Evolutionary conservation across 2,329 filamentous ascomycete genomes (phyloP).

Genomic region (Waltergamsia citrina): DNA sequence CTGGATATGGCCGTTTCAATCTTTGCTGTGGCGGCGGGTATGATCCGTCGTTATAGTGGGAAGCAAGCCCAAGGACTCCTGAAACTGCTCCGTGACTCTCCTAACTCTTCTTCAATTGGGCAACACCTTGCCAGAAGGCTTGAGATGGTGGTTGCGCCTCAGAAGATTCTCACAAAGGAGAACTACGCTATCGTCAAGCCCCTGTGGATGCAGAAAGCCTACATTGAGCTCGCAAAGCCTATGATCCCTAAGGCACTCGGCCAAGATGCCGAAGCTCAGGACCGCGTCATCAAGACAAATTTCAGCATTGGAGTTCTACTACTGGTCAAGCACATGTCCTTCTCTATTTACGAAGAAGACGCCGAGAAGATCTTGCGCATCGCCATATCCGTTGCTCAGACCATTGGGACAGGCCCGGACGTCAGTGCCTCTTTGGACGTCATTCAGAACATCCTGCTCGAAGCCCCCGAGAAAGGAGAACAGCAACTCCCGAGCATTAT

Average conservation of each 20-base stretch:
- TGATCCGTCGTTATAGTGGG: conserved; percentile 26
- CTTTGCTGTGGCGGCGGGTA: conserved; percentile 25
- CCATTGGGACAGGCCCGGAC: conserved; percentile 29
- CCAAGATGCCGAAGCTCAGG: conserved; percentile 15
- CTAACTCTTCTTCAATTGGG: conserved; percentile 20
- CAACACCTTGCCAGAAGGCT: conserved; percentile 30
- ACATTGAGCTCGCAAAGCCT: conserved; percentile 33
- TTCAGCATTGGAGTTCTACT: conserved; percentile 38
- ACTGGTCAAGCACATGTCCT: conserved; percentile 38
- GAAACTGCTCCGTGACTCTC: conserved; percentile 23
- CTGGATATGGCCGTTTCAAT: conserved; percentile 20
- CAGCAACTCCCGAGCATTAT: conserved; percentile 40
- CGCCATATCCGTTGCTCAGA: conserved; percentile 35
- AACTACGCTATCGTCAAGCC: conserved; percentile 33
- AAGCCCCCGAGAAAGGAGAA: conserved; percentile 33
- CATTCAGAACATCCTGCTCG: conserved; percentile 34
- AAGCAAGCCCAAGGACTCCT: conserved; percentile 21
- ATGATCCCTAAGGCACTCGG: conserved; percentile 26
- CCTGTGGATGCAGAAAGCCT: conserved; percentile 39
- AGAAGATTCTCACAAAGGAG: conserved; percentile 25
- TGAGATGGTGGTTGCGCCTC: conserved; percentile 30
- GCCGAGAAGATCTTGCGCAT: conserved; percentile 35
- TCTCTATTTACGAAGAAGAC: conserved; percentile 42
- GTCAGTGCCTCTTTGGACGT: conserved; percentile 37
- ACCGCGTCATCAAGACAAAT: conserved; percentile 21